Base-by-base conservation (phyloP, 179 eudicot species). In the Heliamphora pulchella region DNA sequence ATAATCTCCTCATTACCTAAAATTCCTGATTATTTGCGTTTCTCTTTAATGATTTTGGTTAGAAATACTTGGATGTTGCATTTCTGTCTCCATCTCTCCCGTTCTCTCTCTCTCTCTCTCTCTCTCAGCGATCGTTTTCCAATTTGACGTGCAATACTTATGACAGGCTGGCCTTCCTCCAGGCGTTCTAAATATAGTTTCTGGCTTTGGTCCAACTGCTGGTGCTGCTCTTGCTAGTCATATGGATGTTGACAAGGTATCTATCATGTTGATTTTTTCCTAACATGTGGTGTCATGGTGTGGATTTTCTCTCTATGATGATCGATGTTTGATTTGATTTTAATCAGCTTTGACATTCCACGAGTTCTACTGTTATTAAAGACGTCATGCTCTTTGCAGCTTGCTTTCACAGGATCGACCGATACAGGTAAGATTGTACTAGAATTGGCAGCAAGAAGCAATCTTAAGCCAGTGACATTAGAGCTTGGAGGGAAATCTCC, bases 401-500 rank as follows among this genome's bases (percentile, higher is more conserved):
- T 92, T 82, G 96, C 94, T 81, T 92, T 92, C 80, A 92, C 96
- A 15, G 94, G 94, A 80, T 92, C 96, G 14, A 89, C 92, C 14
- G 87, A 10, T 1, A 86, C 91, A 0, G 96, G 94, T 22, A 89
- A 91, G 53, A n/a, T 74, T 58, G 85, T 92, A 17, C 88, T 89
- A 31, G 72, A 81, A 81, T 73, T 88, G 86, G 89, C 96, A 58
- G 88, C 94, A 5, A 76, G 82, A 81, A 92, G 94, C 85, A 92
- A 92, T 84, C 90, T 92, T 15, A 92, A 92, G 84, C 79, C 89
- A 1, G 91, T 84, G 70, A 91, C 96, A 1, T 81, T 91, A 79
- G 96, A 92, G 84, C 96, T 92, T 44, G 96, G 96, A 80, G 96
- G 96, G 54, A 92, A 92, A 82, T 91, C 94, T n/a, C 96, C 96